Base-by-base conservation (phyloP, 371 early-diverging fungal species). In the Smittium culicis region DNA sequence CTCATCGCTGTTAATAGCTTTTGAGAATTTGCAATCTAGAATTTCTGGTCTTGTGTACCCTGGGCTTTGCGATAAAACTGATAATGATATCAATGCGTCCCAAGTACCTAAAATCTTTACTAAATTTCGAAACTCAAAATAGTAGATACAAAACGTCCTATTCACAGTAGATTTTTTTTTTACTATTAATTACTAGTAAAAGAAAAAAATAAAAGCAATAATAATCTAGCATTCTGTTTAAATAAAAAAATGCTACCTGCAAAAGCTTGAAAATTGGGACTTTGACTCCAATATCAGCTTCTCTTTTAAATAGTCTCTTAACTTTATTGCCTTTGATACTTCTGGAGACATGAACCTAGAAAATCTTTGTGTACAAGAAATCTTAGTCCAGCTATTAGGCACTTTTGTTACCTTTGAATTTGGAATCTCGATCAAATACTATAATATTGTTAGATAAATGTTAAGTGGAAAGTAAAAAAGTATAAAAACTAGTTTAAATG, bases 311-410 rank as follows among this genome's bases (percentile, higher is more conserved):
- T 85, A 87, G n/a, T 90, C 85, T 45, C 86, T 83, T 66, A 86
- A 83, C 58, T 84, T 82, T 14, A 94, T 75, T 30, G 83, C 71
- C 29, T 79, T 78, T 28, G 83, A 73, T 0, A 90, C 72, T 54
- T 81, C 81, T 20, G 86, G 86, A 0, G 93, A 84, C 69, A 91
- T 92, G 72, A 88, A 96, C 34, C 95, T 85, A 1, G 85, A 80
- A n/a, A 84, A 82, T 11, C 81, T 83, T 70, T 91, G 91, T 1
- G 91, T 90, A 69, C 83, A 83, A 59, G 85, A 88, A 32, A 92
- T 81, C 68, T 88, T 86, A 73, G 86, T 71, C 93, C 93, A 93
- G 32, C 81, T 69, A 14, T 68, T 70, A 0, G 93, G 93, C 1
- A 88, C 85, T 20, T 75, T 78, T 29, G 73, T 75, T 1, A 75